Conservation (phyloP, 1,139 yeast species). For the Lodderomyces elongisporus region DNA sequence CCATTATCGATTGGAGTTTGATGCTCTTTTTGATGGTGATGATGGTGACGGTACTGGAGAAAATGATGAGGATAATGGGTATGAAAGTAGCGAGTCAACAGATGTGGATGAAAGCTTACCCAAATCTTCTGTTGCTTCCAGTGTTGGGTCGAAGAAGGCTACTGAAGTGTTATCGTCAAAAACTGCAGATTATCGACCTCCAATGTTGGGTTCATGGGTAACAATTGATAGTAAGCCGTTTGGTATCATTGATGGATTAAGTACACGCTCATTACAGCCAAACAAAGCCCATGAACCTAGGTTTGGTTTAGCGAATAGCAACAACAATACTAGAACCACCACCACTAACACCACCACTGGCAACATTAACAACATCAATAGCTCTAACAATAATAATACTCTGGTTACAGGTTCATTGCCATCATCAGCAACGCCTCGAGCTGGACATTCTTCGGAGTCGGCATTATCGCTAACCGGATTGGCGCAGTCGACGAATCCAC, state of each 20-base stretch:
- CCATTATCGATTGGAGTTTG: slow-evolving; percentile 3
- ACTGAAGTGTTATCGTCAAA: slow-evolving; percentile 87
- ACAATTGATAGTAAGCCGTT: slow-evolving; percentile 76
- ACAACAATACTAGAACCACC: too few species aligned
- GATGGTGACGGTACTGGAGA: slow-evolving; percentile 3
- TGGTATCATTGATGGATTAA: slow-evolving; percentile 89
- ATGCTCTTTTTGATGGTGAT: slow-evolving; percentile 1
- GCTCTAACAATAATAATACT: background rate
- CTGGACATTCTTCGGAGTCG: background rate
- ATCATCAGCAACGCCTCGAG: slow-evolving; percentile 1
- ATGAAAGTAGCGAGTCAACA: slow-evolving; percentile 75
- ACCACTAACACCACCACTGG: too few species aligned
- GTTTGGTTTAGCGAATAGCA: background rate
- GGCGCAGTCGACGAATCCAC: background rate
- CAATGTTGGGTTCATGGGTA: slow-evolving; percentile 88
- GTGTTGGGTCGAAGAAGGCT: slow-evolving; percentile 68
- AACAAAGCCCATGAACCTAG: slow-evolving; percentile 8
- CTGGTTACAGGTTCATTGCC: slow-evolving; percentile 1
- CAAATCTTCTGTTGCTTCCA: slow-evolving; percentile 40
- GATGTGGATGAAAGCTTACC: slow-evolving; percentile 79
- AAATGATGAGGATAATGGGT: slow-evolving; percentile 16
- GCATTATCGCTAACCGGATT: background rate
- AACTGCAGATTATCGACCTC: slow-evolving; percentile 82
- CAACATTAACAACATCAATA: background rate
- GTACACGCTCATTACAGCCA: slow-evolving; percentile 64